Evolutionary conservation across 2,329 filamentous ascomycete species (phyloP).

Genomic region (Colletotrichum sublineola): DNA sequence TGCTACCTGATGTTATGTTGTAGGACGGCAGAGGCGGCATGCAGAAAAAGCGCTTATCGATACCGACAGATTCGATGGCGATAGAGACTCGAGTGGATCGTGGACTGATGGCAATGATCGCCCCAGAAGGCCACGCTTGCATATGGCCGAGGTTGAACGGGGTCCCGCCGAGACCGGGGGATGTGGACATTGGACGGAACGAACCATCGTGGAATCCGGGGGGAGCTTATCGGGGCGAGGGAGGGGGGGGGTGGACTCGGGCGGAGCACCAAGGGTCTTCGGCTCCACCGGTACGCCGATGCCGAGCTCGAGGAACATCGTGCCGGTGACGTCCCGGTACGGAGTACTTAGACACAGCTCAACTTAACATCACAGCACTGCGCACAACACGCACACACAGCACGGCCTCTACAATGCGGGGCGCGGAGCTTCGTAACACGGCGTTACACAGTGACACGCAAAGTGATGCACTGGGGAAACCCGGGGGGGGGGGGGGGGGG

Average conservation of each 20-base stretch:
- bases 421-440: neutral
- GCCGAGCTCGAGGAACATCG: neutral
- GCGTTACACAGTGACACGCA: neutral
- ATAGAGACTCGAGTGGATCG: neutral
- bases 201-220: conserved; percentile 21
- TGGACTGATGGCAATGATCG: neutral
- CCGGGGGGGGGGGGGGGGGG: too few relatives aligned
- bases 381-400: neutral
- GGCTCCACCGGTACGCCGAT: conserved; percentile 17
- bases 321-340: neutral
- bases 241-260: conserved; percentile 5
- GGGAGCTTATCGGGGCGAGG: neutral
- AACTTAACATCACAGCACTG: neutral
- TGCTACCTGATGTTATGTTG: neutral
- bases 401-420: neutral
- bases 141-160: neutral
- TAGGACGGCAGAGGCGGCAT: neutral
- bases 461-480: neutral
- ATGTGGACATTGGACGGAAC: neutral
- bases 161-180: neutral
- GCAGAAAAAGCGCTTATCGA: neutral
- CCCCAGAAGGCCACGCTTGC: neutral
- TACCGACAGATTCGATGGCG: neutral
- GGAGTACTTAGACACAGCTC: neutral
- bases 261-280: conserved; percentile 3